These are phyloP conservation scores for Cyclocybe cylindracea DNA, from an alignment of 768 basidiomycete genomes.

Conservation along the genomic window DNA sequence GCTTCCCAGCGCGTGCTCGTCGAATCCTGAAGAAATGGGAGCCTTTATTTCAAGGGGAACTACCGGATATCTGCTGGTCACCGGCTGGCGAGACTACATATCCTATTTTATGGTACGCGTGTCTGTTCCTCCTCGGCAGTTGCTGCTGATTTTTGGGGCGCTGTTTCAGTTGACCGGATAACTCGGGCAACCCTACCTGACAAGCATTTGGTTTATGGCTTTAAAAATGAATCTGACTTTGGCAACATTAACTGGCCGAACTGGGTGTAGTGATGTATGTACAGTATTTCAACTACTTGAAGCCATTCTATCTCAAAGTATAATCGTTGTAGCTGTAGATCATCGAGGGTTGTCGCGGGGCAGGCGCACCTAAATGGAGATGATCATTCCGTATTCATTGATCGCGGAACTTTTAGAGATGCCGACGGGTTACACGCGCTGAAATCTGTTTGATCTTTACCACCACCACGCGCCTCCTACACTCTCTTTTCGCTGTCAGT, in stretches of 20 bases:
- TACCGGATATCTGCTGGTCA: slow-evolving; percentile 6
- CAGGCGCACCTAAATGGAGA: too few relatives aligned
- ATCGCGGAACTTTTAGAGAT: too few relatives aligned
- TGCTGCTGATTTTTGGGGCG: slow-evolving; percentile 15
- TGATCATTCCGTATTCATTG: too few relatives aligned
- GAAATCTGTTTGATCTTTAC: too few relatives aligned
- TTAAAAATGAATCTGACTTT: slow-evolving; percentile 9
- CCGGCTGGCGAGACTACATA: slow-evolving; percentile 18
- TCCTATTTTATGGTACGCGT: slow-evolving; percentile 16
- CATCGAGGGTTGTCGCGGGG: too few relatives aligned
- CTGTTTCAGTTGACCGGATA: slow-evolving; percentile 22
- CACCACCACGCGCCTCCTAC: too few relatives aligned
- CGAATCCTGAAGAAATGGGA: slow-evolving; percentile 18
- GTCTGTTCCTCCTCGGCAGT: background rate
- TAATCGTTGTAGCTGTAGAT: too few relatives aligned
- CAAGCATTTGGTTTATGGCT: slow-evolving; percentile 8
- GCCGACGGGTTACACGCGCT: too few relatives aligned
- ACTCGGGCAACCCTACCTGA: slow-evolving; percentile 4
- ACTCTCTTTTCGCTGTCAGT: too few relatives aligned
- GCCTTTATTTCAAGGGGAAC: slow-evolving; percentile 9
- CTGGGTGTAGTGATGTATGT: slow-evolving; percentile 11
- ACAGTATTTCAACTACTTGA: too few relatives aligned
- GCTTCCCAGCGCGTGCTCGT: background rate
- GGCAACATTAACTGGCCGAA: slow-evolving; percentile 15
- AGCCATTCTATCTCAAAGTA: too few relatives aligned